Evolutionary conservation across 2,329 filamentous ascomycete species (phyloP), one percentile per base, ranked within the genome.

Genomic region (Lasiodiplodia theobromae): DNA sequence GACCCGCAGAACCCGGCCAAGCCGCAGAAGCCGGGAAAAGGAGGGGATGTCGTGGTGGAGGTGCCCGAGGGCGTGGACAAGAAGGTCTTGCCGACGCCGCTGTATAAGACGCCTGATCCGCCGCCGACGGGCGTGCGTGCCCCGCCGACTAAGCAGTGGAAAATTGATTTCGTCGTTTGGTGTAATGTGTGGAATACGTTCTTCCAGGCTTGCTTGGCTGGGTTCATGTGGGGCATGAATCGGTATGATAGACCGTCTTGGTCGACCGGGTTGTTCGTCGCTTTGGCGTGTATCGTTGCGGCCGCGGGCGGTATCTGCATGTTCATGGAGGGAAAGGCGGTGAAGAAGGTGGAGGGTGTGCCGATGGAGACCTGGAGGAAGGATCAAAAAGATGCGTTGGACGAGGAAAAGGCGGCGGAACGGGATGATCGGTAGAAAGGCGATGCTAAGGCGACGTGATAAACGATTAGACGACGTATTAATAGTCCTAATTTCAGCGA

Each of bases 161-260:
- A 92, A 78, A 82, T 97, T 75, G 92, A 96, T 72, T 88, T 91
- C 68, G 88, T 95, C 40, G 84, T 96, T 44, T 94, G 91, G 90
- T 85, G 90, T 73, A 94, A 93, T 80, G 86, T 93, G 3, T 85
- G 84, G 82, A 96, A 97, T 75, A 96, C 93, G 0, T 86, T 94
- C 67, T 85, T 96, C 54, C 94, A 97, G 78, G 85, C 85, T 49
- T 85, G 88, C 21, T 84, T 97, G 2, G 91, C 89, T 10, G 90
- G 87, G 3, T 91, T 93, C 80, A 96, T 97, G 93, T 96, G 92
- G 92, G 89, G 87, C 2, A 83, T 92, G 79, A 91, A 92, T 75
- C 84, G 92, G 23, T 90, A 89, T 74, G 81, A 91, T 25, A 84
- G 93, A n/a, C 92, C 93, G 0, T 86, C 87, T 25, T 96, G 92